These are phyloP conservation scores for Amanita polypyramis DNA, from an alignment of 768 basidiomycete genomes.

Conservation along the genomic window DNA sequence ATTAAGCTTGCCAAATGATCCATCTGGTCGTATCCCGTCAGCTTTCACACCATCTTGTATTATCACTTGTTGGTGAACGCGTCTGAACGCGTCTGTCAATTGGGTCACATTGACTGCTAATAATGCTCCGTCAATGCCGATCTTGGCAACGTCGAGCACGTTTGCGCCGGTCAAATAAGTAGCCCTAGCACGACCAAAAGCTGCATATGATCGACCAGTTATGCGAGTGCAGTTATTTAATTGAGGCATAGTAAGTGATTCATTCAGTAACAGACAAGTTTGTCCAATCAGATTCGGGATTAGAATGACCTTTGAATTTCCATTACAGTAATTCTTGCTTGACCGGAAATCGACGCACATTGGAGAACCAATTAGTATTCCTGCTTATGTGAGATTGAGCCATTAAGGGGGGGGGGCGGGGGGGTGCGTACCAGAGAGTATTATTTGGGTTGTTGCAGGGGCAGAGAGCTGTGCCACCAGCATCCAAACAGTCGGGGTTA, in stretches of 20 bases:
- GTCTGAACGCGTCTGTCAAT: conserved; percentile 36
- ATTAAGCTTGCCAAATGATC: conserved; percentile 30
- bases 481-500: conserved; percentile 40
- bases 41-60: conserved; percentile 34
- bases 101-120: conserved; percentile 32
- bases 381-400: conserved; percentile 19
- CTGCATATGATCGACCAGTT: conserved; percentile 37
- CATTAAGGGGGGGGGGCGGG: neutral
- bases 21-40: conserved; percentile 53
- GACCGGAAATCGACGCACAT: conserved; percentile 24
- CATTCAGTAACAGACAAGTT: conserved; percentile 43
- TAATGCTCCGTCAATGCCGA: conserved; percentile 43
- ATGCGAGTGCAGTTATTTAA: conserved; percentile 37
- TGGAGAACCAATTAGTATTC: conserved; percentile 61
- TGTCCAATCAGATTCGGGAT: conserved; percentile 49
- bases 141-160: conserved; percentile 51
- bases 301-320: conserved; percentile 38
- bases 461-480: conserved; percentile 40
- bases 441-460: conserved; percentile 44
- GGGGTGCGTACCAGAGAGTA: conserved; percentile 24
- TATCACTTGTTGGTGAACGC: conserved; percentile 42
- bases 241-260: conserved; percentile 32
- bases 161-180: conserved; percentile 56
- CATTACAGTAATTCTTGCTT: neutral
- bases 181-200: conserved; percentile 33